Percentiles rank a stretch among this genome's conserved stretches.
Conservation (phyloP, 164 flowering plant genomes). For the Echeveria elegans region DNA sequence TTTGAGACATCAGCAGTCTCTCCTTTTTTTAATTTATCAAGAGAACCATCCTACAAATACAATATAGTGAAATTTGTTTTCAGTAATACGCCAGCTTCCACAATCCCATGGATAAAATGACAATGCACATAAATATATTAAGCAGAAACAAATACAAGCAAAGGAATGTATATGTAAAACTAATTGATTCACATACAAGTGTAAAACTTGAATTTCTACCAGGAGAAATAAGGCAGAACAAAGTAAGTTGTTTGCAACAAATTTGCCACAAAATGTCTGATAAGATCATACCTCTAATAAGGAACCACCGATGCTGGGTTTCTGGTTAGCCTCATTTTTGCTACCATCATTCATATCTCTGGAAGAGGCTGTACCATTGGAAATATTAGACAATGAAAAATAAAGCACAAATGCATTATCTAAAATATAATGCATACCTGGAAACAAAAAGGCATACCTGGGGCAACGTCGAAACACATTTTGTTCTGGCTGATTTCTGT, state of each 20-base stretch:
- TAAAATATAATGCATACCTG: neutral
- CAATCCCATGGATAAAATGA: neutral
- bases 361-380: constrained; percentile 17
- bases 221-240: too few species aligned
- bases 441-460: constrained; percentile 19
- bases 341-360: constrained; percentile 14
- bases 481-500: constrained; percentile 24
- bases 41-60: constrained; percentile 25
- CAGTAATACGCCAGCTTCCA: neutral
- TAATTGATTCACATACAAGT: neutral
- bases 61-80: neutral
- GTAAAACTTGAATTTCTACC: neutral
- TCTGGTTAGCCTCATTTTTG: constrained; percentile 19
- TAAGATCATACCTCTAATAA: constrained; percentile 26
- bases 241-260: neutral
- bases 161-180: neutral
- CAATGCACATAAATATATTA: neutral
- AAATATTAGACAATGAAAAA: constrained; percentile 15
- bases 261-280: neutral
- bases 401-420: neutral
- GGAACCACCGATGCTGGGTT: constrained; percentile 17
- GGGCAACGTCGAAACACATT: constrained; percentile 16
- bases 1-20: constrained; percentile 17
- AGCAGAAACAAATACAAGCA: neutral
- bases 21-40: constrained; percentile 23